phyloP scores from a whole-genome alignment of 2,329 filamentous ascomycete genomes.

The Monosporascus ibericus region DNA sequence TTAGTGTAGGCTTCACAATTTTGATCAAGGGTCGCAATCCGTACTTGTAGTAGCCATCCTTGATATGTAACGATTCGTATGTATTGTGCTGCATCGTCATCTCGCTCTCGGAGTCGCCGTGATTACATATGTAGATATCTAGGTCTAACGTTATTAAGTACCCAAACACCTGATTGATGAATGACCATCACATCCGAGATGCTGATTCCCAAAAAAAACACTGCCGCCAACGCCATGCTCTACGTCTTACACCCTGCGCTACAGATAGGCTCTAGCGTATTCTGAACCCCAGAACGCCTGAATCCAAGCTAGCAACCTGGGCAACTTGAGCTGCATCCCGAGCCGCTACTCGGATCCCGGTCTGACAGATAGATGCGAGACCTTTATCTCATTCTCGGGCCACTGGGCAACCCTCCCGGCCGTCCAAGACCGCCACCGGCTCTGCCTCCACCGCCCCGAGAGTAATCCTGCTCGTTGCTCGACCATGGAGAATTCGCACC shows the following conservation, averaged over 20 bases:
- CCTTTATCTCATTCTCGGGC: neutral
- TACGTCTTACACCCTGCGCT: neutral
- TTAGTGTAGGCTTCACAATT: too few species aligned
- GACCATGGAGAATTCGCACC: too few species aligned
- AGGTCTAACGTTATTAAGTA: neutral
- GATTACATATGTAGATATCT: neutral
- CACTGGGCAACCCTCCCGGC: constrained; percentile 1
- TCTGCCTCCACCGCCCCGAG: neutral
- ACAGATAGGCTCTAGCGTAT: neutral
- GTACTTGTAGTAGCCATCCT: too few species aligned
- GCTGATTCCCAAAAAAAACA: neutral
- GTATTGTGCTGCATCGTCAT: neutral
- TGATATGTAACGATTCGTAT: neutral
- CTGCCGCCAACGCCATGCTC: neutral
- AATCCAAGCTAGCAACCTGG: neutral
- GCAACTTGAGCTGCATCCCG: too few species aligned
- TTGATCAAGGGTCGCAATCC: too few species aligned
- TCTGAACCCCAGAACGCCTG: neutral
- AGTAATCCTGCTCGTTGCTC: neutral
- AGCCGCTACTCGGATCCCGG: too few species aligned
- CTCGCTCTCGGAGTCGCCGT: too few species aligned
- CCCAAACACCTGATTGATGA: neutral
- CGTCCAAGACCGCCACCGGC: neutral
- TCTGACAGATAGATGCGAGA: too few species aligned
- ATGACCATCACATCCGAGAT: neutral